Percentiles rank a stretch among this genome's conserved stretches.
Evolutionary conservation across 352 stramenopile genomes (phyloP).

Genomic region (Globisporangium splendens): DNA sequence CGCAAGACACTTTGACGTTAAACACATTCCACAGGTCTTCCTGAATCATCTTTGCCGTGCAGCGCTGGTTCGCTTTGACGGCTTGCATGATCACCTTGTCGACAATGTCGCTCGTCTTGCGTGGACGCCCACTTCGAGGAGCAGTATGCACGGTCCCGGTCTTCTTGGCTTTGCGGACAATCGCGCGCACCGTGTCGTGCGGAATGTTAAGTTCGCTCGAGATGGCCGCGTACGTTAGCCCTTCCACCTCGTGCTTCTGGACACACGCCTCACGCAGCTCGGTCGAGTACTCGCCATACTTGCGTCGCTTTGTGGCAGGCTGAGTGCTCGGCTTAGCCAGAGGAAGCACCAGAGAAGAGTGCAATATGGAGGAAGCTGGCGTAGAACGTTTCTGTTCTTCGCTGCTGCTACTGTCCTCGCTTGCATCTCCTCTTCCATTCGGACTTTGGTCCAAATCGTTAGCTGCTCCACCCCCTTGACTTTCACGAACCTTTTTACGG

Average conservation of each 20-base stretch:
- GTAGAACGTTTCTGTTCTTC: background rate
- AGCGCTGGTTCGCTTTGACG: conserved; percentile 45
- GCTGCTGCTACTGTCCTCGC: conserved; percentile 3
- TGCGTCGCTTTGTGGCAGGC: conserved; percentile 20
- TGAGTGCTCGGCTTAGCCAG: background rate
- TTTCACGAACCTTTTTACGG: conserved; percentile 12
- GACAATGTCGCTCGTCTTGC: conserved; percentile 61
- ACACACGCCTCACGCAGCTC: conserved; percentile 53
- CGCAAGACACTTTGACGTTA: conserved; percentile 51
- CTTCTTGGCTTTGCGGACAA: conserved; percentile 61
- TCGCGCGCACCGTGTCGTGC: conserved; percentile 54
- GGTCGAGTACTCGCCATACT: conserved; percentile 54
- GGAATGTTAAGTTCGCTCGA: conserved; percentile 51
- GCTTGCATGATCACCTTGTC: conserved; percentile 67
- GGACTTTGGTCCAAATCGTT: too few relatives aligned
- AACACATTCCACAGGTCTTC: conserved; percentile 52
- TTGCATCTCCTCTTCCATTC: too few relatives aligned
- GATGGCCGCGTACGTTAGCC: conserved; percentile 54
- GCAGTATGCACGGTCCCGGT: conserved; percentile 51
- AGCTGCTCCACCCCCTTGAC: background rate
- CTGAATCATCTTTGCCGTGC: conserved; percentile 61
- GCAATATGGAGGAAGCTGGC: background rate
- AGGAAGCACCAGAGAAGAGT: background rate
- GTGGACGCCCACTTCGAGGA: conserved; percentile 54
- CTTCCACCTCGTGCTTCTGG: conserved; percentile 43